These are phyloP conservation scores for Moricandia arvensis DNA, from an alignment of 345 rosid species.

Conservation along the genomic window DNA sequence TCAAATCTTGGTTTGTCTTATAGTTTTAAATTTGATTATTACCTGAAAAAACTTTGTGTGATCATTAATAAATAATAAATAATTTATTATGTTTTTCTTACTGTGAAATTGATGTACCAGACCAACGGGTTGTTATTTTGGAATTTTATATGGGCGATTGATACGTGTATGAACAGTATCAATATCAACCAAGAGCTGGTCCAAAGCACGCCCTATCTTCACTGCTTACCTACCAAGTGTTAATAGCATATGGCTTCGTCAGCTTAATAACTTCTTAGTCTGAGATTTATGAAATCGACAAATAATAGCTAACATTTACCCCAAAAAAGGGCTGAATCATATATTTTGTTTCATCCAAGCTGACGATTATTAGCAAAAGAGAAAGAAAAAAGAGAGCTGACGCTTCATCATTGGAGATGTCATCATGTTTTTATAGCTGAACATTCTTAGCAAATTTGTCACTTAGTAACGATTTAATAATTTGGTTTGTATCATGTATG, in stretches of 20 bases:
- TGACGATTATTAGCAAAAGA: slow-evolving; percentile 7
- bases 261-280: background rate
- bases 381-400: background rate
- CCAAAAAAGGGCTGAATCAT: background rate
- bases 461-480: background rate
- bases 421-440: slow-evolving; percentile 19
- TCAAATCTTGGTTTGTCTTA: background rate
- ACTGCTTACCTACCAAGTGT: background rate
- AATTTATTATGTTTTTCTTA: no score
- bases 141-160: no score
- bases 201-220: no score
- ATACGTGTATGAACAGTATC: no score
- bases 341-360: background rate
- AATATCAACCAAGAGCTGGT: no score
- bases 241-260: background rate
- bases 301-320: background rate
- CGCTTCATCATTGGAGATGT: slow-evolving; percentile 10
- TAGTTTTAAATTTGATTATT: no score
- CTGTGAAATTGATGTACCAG: no score
- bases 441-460: slow-evolving; percentile 7
- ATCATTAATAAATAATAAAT: no score
- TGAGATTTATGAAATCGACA: background rate
- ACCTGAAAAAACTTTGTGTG: background rate
- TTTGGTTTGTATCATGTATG: slow-evolving; percentile 11
- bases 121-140: background rate